phyloP scores from a whole-genome alignment of 1,284 basidiomycete genomes.

The Ustilago trichophora region DNA sequence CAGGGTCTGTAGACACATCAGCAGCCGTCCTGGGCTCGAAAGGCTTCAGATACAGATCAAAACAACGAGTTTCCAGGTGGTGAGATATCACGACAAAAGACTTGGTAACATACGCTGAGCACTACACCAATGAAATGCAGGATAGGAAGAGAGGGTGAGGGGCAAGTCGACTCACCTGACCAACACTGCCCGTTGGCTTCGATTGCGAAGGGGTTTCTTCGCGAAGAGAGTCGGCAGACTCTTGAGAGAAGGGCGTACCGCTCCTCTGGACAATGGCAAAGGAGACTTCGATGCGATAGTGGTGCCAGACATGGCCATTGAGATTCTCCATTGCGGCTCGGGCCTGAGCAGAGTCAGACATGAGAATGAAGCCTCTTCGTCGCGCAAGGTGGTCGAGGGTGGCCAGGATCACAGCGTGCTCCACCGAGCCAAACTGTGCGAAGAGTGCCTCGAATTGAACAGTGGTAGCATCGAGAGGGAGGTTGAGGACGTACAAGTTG shows the following conservation, averaged over 20 bases:
- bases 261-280: constrained; percentile 65
- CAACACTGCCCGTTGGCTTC: background rate
- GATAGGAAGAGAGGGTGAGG: background rate
- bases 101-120: too few species aligned
- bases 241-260: constrained; percentile 54
- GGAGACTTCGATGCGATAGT: constrained; percentile 65
- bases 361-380: constrained; percentile 65
- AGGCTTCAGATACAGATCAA: too few species aligned
- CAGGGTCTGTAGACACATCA: background rate
- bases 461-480: constrained; percentile 62
- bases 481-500: constrained; percentile 64
- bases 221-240: background rate
- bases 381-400: constrained; percentile 65
- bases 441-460: constrained; percentile 59
- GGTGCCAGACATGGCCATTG: constrained; percentile 59
- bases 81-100: too few species aligned
- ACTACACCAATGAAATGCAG: too few species aligned
- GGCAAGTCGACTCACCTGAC: constrained; percentile 10
- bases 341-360: constrained; percentile 54
- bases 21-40: background rate
- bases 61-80: too few species aligned
- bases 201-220: background rate
- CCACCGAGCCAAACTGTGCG: constrained; percentile 49
- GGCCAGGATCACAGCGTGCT: constrained; percentile 64
- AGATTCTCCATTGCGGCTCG: constrained; percentile 53